phyloP scores from a whole-genome alignment of 208 protist genomes.

The Lotmaria passim region DNA sequence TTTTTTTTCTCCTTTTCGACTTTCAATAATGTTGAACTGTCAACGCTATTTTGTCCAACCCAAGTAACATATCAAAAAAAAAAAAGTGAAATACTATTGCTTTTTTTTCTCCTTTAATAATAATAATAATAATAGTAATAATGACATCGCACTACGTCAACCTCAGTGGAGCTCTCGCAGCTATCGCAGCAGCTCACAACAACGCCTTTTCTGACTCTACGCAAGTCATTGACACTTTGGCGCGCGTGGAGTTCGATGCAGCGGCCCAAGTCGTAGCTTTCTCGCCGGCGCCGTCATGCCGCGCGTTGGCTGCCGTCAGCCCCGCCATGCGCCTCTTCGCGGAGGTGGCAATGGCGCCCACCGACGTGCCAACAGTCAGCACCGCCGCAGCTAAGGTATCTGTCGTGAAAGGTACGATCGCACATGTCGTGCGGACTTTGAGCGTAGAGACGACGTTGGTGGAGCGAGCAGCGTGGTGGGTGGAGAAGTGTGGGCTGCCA shows the following conservation, averaged over 20 bases:
- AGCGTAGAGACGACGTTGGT: neutral
- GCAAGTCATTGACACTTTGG: neutral
- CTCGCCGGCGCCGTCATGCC: neutral
- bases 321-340: conserved; percentile 5
- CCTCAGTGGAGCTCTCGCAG: conserved; percentile 3
- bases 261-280: conserved; percentile 2
- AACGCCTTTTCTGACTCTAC: neutral
- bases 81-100: too few species aligned
- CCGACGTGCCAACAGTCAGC: too few species aligned
- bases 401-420: neutral
- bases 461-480: conserved; percentile 1
- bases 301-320: conserved; percentile 1
- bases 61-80: too few species aligned
- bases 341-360: too few species aligned
- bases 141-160: neutral
- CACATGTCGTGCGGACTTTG: neutral
- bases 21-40: too few species aligned
- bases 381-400: neutral
- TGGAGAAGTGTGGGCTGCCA: conserved; percentile 1
- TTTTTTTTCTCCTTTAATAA: too few species aligned
- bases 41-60: too few species aligned
- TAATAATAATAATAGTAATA: too few species aligned
- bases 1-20: too few species aligned
- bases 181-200: too few species aligned
- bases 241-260: conserved; percentile 3